Evolutionary conservation across 495 filamentous ascomycete genomes (phyloP).

Genomic region (Hyaloscypha finlandica): DNA sequence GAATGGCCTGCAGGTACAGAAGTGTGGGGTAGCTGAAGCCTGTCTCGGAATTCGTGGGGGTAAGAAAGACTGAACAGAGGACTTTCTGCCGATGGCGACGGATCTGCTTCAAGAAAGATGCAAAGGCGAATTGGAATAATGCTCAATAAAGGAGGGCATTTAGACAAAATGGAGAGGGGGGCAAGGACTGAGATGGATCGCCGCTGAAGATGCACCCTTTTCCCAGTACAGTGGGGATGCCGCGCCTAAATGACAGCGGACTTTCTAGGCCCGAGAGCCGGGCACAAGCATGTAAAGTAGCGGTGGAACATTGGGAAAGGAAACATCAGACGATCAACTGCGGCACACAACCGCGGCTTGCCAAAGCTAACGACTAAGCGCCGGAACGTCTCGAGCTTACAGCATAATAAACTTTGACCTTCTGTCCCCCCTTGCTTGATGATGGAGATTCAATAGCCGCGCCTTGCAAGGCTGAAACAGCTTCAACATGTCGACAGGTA

Average conservation of each 20-base stretch:
- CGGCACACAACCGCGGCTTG: background rate
- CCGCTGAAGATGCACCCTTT: constrained; percentile 5
- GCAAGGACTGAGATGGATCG: background rate
- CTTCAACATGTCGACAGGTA: constrained; percentile 32
- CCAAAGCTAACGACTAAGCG: background rate
- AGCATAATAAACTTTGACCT: background rate
- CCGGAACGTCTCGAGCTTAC: background rate
- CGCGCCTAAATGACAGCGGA: constrained; percentile 16
- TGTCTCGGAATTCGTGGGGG: constrained; percentile 6
- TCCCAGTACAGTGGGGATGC: background rate
- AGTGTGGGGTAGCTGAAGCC: constrained; percentile 26
- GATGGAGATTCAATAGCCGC: constrained; percentile 27
- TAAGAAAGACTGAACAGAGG: background rate
- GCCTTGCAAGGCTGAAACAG: constrained; percentile 30
- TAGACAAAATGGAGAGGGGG: background rate
- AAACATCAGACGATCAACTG: background rate
- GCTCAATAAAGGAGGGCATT: background rate
- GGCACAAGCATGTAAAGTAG: background rate
- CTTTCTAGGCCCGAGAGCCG: background rate
- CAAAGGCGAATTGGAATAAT: background rate
- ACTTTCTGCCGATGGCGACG: background rate
- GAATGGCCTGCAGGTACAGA: constrained; percentile 25
- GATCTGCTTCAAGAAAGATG: background rate
- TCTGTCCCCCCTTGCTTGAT: background rate
- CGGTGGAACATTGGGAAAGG: background rate